Base-by-base conservation (phyloP, 1,284 basidiomycete genomes). In the Naganishia sp. region DNA sequence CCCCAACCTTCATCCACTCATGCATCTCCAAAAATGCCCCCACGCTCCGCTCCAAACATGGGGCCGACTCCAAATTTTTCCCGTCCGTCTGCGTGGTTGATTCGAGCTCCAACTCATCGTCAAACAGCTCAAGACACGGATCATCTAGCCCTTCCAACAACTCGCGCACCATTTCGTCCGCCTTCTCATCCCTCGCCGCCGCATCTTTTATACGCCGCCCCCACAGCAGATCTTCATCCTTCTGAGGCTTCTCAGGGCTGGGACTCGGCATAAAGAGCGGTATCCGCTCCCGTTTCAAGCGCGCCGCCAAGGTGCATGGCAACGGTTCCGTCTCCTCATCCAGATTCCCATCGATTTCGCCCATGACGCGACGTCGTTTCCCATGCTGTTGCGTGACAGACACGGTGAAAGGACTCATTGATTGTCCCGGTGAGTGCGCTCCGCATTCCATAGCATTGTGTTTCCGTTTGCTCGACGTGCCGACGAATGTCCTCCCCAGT, bases 121-220 rank as follows among this genome's bases (percentile, higher is more conserved):
- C 53, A 74, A 74, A 46, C 49, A 67, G 11, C 25, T 68, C 23
- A 68, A 65, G 9, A 74, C 73, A 49, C 78, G 74, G 75, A 54
- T 74, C 77, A 67, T 80, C 79, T 43, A 80, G 68, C 1, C 78
- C 78, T 5, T 76, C 73, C 52, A 79, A 70, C 18, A 79, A 70
- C 36, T 72, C 72, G 36, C 75, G 75, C 75, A 80, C 75, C 64
- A 79, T 61, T n/a, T 73, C 74, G 52, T 77, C 72, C 60, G 79
- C 78, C 48, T 74, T 72, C 23, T 71, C 68, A n/a, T 63, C 63
- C 43, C 21, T 5, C 21, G 2, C 25, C n/a, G 18, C n/a, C 23
- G 2, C 11, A 11, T 25, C 21, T 1, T 18, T 46, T 21, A 13
- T 48, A 33, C n/a, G 45, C n/a, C 28, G 31, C 7, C 16, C 21